phyloP scores from a whole-genome alignment of 1,139 yeast species.

The Yamadazyma aaseri region DNA sequence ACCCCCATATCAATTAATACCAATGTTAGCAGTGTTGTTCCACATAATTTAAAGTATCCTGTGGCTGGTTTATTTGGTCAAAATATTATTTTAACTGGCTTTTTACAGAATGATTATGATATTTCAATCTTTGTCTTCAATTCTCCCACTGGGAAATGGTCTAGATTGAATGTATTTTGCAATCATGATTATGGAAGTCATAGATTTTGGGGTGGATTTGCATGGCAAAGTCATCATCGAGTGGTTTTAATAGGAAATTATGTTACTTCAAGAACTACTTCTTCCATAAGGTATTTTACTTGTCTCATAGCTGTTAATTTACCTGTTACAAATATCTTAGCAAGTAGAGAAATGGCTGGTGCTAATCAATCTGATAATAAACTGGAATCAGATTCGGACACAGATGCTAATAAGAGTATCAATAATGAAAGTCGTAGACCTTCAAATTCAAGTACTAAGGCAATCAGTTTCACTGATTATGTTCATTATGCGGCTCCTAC shows the following conservation, averaged over 20 bases:
- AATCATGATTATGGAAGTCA: constrained; percentile 56
- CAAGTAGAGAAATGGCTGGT: constrained; percentile 42
- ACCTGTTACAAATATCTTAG: constrained; percentile 62
- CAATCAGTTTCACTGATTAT: constrained; percentile 60
- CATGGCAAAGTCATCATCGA: constrained; percentile 76
- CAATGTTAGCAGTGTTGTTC: constrained; percentile 16
- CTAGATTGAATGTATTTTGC: constrained; percentile 56
- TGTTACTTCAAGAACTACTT: constrained; percentile 46
- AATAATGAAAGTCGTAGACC: constrained; percentile 16
- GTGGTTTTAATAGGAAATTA: constrained; percentile 55
- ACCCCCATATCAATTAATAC: constrained; percentile 25
- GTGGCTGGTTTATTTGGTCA: constrained; percentile 62
- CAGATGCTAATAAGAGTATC: constrained; percentile 11
- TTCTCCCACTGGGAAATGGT: constrained; percentile 64
- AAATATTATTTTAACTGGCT: constrained; percentile 61
- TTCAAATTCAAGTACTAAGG: constrained; percentile 17
- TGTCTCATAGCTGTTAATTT: constrained; percentile 57
- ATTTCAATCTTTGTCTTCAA: constrained; percentile 60
- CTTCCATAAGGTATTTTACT: constrained; percentile 60
- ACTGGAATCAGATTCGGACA: constrained; percentile 19
- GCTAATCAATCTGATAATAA: constrained; percentile 20
- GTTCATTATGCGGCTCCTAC: constrained; percentile 78
- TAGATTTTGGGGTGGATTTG: constrained; percentile 64
- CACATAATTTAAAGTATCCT: constrained; percentile 50
- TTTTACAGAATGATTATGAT: constrained; percentile 49